A percentile compares a stretch with the other conserved stretches of the same genome.
Evolutionary conservation across 2,329 filamentous ascomycete genomes (phyloP).

Genomic region (Neurospora sp.): DNA sequence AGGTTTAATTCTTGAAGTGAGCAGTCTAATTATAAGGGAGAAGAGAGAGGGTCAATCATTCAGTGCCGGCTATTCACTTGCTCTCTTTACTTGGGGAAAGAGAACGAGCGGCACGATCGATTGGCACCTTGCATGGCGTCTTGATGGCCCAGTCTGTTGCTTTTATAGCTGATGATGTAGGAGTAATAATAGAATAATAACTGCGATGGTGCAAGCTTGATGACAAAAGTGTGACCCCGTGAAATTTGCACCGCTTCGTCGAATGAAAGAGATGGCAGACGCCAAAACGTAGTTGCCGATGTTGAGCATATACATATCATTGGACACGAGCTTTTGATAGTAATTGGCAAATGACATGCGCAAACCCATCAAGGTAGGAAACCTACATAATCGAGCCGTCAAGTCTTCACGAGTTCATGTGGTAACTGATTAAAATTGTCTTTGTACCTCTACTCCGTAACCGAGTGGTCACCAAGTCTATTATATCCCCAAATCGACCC

Average conservation of each 20-base stretch:
- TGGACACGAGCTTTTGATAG: neutral
- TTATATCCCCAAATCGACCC: slow-evolving; percentile 22
- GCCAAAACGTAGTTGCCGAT: neutral
- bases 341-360: neutral
- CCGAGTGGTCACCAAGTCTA: neutral
- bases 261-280: neutral
- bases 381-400: neutral
- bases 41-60: neutral
- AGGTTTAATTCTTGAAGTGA: neutral
- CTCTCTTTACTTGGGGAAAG: neutral
- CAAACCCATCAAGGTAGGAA: neutral
- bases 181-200: neutral
- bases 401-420: neutral
- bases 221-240: too few species aligned
- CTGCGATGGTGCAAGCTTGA: neutral
- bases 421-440: neutral
- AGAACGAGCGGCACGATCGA: neutral
- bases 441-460: neutral
- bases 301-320: neutral
- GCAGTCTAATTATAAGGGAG: neutral
- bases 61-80: neutral
- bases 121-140: neutral
- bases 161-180: neutral
- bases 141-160: neutral
- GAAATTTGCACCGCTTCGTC: too few species aligned